Conservation (phyloP, 305 asterid genomes). For the Petunia hybrid region DNA sequence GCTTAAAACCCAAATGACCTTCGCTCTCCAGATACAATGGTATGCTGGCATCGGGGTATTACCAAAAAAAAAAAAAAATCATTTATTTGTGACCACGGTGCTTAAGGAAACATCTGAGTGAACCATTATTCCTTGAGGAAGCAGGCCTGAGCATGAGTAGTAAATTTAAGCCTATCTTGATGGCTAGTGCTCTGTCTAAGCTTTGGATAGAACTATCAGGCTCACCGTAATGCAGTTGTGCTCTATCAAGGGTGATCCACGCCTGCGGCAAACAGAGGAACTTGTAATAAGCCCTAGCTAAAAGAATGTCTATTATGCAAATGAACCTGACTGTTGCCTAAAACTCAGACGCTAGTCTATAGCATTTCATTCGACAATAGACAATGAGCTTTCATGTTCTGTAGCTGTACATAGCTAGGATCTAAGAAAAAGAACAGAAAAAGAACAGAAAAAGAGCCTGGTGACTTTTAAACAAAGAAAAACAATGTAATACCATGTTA, state of each 20-base stretch:
- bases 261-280: slow-evolving; percentile 51
- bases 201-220: slow-evolving; percentile 88
- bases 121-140: no score
- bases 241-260: slow-evolving; percentile 93
- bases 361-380: not conserved
- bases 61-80: not conserved
- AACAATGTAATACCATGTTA: no score
- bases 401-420: not conserved
- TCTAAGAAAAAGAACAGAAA: not conserved
- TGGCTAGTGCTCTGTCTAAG: slow-evolving; percentile 80
- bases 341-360: slow-evolving; percentile 20
- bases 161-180: slow-evolving; percentile 59
- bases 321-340: not conserved
- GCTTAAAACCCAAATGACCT: not conserved
- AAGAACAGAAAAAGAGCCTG: not conserved
- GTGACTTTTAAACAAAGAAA: no score
- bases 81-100: no score
- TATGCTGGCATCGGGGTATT: not conserved
- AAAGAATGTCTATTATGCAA: not conserved
- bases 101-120: no score
- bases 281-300: not conserved
- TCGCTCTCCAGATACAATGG: not conserved
- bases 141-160: not conserved
- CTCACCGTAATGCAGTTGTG: slow-evolving; percentile 91
- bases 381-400: not conserved